Evolutionary conservation across 768 basidiomycete species (phyloP), one percentile per base, ranked within the genome.

Genomic region (Podaxis rugospora): DNA sequence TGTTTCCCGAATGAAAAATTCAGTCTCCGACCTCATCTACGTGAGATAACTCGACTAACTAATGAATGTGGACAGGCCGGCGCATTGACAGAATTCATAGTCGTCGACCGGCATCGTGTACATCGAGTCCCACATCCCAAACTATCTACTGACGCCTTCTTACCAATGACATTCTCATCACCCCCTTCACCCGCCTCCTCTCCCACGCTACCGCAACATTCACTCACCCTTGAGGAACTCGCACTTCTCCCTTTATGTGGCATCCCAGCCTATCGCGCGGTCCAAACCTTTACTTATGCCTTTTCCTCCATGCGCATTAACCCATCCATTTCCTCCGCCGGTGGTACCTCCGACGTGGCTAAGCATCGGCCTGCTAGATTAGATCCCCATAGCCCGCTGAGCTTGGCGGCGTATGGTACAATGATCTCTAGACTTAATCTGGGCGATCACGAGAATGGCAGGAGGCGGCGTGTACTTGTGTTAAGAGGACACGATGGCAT

Each of bases 21-120:
- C 66, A 62, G 42, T 53, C 28, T 32, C 0, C 18, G 23, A 37
- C 37, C 37, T 54, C 36, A 7, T 21, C 42, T 44, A 7, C 18
- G 1, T 9, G 18, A n/a, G 2, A 5, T 6, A 54, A 11, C 37
- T 18, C 14, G 13, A 50, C 23, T 50, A 50, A 57, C 42, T 57
- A 40, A 27, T 36, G 3, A 18, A 32, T 49, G 10, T n/a, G 10
- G 39, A 21, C 64, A 94, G 92, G 88, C 85, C 65, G 94, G 95
- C 52, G 91, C 91, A 5, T 80, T 96, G 21, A 81, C 92, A n/a
- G 92, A 97, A 73, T 96, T 93, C 75, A 83, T 96, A 62, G 78
- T 92, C 25, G 81, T 88, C 23, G 92, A 96, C 68, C 84, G 90
- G 28, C 89, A 87, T 67, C 84, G 90, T 13, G 73, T 95, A 1